Percentiles rank a stretch among this genome's conserved stretches.
Conservation (phyloP, 2,329 filamentous ascomycete genomes). For the Colletotrichum tropicicola region DNA sequence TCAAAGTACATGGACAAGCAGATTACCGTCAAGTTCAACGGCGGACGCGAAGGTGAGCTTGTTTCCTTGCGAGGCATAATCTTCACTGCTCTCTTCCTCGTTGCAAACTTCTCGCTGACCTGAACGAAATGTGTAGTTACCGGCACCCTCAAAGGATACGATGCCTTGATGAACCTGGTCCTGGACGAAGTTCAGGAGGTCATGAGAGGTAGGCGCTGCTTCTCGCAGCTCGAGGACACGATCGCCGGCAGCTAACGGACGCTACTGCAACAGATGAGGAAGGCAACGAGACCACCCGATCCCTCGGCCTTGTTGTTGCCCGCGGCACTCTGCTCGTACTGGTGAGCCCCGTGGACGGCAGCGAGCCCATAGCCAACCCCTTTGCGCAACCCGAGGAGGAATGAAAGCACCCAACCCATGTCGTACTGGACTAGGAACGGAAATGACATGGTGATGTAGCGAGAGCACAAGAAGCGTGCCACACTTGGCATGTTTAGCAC, state of each 20-base stretch:
- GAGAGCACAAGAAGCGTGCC: not conserved
- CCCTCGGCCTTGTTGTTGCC: conserved; percentile 87
- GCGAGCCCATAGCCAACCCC: conserved; percentile 94
- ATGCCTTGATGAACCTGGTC: conserved; percentile 97
- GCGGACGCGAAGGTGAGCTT: conserved; percentile 82
- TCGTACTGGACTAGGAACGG: not conserved
- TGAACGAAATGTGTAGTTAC: conserved; percentile 65
- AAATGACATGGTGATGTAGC: too few relatives aligned
- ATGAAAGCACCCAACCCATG: conserved; percentile 38
- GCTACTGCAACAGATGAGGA: conserved; percentile 76
- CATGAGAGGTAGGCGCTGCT: conserved; percentile 74
- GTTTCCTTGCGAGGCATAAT: too few relatives aligned
- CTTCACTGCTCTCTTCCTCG: not conserved
- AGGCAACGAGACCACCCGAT: conserved; percentile 84
- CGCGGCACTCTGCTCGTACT: conserved; percentile 92
- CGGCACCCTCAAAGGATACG: conserved; percentile 92
- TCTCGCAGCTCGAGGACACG: not conserved
- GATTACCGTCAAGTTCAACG: conserved; percentile 96
- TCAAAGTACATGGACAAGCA: conserved; percentile 97
- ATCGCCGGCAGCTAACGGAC: not conserved
- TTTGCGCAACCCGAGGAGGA: conserved; percentile 81
- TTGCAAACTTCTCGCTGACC: not conserved
- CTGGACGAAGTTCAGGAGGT: conserved; percentile 93
- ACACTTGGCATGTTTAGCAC: too few relatives aligned
- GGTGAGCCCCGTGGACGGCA: conserved; percentile 92